Conservation (phyloP, 164 flowering plant species). For the Annona squamosa region DNA sequence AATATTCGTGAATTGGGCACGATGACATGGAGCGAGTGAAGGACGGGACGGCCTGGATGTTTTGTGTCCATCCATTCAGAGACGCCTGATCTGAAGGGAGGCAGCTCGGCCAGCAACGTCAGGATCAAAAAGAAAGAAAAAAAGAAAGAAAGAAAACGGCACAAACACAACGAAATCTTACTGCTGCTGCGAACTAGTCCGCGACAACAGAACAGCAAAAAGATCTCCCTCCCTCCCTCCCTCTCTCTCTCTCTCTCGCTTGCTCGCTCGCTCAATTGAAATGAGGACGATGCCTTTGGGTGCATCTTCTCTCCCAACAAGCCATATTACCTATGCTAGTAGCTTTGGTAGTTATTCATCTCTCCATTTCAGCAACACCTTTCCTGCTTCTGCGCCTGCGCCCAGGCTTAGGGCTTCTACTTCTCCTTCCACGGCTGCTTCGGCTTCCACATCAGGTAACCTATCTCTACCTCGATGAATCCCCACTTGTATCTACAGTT, state of each 20-base stretch:
- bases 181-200: not conserved
- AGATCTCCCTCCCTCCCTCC: not conserved
- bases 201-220: not conserved
- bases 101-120: no score
- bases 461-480: not conserved
- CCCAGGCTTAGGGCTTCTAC: not conserved
- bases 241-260: not conserved
- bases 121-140: not conserved
- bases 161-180: no score
- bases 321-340: not conserved
- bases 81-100: no score
- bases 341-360: no score
- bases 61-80: no score
- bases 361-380: conserved; percentile 3
- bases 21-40: no score
- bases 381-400: not conserved
- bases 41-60: no score
- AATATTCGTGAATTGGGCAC: no score
- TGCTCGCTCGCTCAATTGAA: not conserved
- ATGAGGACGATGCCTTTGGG: conserved; percentile 5
- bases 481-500: not conserved
- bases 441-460: conserved; percentile 5
- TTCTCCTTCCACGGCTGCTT: not conserved
- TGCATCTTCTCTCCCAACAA: not conserved
- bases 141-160: no score